Conservation (phyloP, 352 stramenopile genomes). For the Pilasporangium apinafurcum region DNA sequence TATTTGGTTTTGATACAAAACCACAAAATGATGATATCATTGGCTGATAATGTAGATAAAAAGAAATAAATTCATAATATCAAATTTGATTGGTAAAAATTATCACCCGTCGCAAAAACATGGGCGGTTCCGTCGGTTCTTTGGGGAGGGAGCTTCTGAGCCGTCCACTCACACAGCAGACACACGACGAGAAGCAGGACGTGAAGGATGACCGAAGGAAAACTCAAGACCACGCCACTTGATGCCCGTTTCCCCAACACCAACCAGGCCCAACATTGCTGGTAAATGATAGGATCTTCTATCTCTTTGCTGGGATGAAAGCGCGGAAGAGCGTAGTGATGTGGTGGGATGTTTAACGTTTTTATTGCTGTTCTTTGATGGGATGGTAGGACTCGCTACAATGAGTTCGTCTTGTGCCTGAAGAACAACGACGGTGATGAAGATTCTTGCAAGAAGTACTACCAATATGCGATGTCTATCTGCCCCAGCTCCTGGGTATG, state of each 20-base stretch:
- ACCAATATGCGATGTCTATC: slow-evolving; percentile 60
- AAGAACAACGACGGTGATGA: slow-evolving; percentile 94
- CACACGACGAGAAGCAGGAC: slow-evolving; percentile 69
- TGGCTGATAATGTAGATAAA: no score
- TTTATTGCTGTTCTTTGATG: background rate
- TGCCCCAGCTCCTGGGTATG: slow-evolving; percentile 76
- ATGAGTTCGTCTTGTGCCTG: slow-evolving; percentile 95
- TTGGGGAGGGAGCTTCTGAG: slow-evolving; percentile 31
- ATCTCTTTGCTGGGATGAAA: background rate
- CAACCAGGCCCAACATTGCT: slow-evolving; percentile 87
- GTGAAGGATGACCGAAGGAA: slow-evolving; percentile 70
- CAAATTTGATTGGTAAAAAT: slow-evolving; percentile 30
- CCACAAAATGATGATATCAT: no score
- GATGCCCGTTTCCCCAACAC: slow-evolving; percentile 84
- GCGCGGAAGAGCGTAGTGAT: background rate
- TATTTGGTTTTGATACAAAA: no score
- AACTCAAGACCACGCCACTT: slow-evolving; percentile 78
- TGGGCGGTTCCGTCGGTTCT: slow-evolving; percentile 17
- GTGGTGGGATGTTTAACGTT: background rate
- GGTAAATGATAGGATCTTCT: slow-evolving; percentile 15
- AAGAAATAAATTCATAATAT: no score
- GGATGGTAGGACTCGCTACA: slow-evolving; percentile 89
- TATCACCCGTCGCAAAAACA: slow-evolving; percentile 28
- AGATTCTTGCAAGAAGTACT: slow-evolving; percentile 84
- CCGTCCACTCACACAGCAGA: slow-evolving; percentile 66